Evolutionary conservation across 108 stramenopile genomes (phyloP), one percentile per base, ranked within the genome.

Genomic region (Nitzschia sp.): DNA sequence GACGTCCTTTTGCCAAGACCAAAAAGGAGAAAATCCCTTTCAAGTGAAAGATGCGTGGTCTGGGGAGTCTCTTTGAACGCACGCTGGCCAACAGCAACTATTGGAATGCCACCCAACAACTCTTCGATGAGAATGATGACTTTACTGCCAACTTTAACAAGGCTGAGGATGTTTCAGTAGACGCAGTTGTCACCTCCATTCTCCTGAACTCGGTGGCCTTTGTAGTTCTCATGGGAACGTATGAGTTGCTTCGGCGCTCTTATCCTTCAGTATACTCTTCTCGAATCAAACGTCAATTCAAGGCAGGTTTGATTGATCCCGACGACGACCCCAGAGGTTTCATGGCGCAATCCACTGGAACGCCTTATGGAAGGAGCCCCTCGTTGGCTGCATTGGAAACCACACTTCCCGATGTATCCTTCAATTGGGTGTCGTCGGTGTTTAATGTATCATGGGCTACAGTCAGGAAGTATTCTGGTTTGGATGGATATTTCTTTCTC

Each of bases 401-500:
- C 8, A 29, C 71, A 57, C 52, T 81, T 14, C 81, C 81, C 3
- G 73, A 82, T 39, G 68, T 73, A 0, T 88, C 88, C 14, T 66
- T 90, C 42, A 85, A 89, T 29, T 94, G 93, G 93, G 66, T 94
- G 8, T 42, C 46, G 12, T 80, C 82, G 10, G 88, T 91, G 11
- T 65, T 78, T 15, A 71, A 77, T 38, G 83, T 89, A 0, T 78
- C 88, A 0, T 94, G 93, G 93, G 54, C 68, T 9, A 69, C 72
- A 14, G 88, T 94, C 0, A 80, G 86, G 1, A 80, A 80, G 43
- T 73, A 73, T 34, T 86, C 85, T 0, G 96, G 96, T 22, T 73
- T 96, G 12, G 96, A 96, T 80, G 96, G 85, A 25, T 96, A 95
- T 77, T 93, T 96, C 76, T 94, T 92, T 69, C 72, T 96, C 26